Conservation (phyloP, 345 rosid genomes). For the Melastoma malabathricum region DNA sequence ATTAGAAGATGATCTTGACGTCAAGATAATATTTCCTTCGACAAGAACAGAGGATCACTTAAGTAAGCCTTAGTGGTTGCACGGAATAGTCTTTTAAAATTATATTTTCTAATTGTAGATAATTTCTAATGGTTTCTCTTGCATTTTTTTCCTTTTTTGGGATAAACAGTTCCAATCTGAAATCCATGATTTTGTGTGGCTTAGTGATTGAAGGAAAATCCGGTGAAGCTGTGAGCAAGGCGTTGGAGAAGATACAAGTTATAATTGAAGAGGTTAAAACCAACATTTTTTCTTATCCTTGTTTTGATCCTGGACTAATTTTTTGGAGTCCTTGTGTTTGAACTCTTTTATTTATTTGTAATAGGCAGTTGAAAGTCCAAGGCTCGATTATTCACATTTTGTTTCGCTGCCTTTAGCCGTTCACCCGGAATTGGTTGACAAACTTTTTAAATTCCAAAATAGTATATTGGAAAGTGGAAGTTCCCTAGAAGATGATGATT, state of each 20-base stretch:
- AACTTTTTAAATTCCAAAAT: constrained; percentile 64
- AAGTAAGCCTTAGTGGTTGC: constrained; percentile 29
- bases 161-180: neutral
- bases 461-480: constrained; percentile 29
- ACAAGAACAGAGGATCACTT: constrained; percentile 56
- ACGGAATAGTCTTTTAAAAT: neutral
- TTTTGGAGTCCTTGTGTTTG: neutral
- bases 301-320: constrained; percentile 1
- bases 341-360: constrained; percentile 2
- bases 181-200: constrained; percentile 4
- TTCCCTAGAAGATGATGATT: constrained; percentile 17
- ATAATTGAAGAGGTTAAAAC: constrained; percentile 50
- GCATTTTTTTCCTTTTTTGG: too few species aligned
- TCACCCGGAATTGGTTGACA: constrained; percentile 63
- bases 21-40: constrained; percentile 51
- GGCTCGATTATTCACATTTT: constrained; percentile 74
- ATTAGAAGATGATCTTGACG: constrained; percentile 71
- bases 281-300: neutral
- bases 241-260: constrained; percentile 46
- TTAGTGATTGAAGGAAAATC: constrained; percentile 75
- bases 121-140: too few species aligned
- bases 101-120: too few species aligned
- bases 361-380: constrained; percentile 58
- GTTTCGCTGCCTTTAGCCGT: constrained; percentile 82
- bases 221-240: constrained; percentile 40